Evolutionary conservation across 2,329 filamentous ascomycete genomes (phyloP).

Genomic region (Verticillium albo-atrum): DNA sequence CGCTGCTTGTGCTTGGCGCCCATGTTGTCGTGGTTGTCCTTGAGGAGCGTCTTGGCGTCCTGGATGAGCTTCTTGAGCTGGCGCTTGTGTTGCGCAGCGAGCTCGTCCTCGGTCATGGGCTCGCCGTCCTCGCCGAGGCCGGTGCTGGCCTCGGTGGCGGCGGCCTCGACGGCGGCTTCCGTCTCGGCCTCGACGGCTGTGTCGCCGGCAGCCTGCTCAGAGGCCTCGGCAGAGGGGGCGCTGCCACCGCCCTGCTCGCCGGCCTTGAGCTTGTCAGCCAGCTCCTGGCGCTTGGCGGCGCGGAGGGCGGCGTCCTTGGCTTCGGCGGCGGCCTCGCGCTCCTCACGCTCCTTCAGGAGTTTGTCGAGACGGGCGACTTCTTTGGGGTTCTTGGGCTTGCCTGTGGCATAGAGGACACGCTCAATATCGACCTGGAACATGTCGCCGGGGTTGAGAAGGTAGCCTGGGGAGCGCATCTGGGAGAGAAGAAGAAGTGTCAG

Average conservation of each 20-base stretch:
- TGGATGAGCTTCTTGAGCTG: constrained; percentile 47
- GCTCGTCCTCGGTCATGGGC: constrained; percentile 18
- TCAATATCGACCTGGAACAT: constrained; percentile 96
- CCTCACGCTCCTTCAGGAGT: constrained; percentile 17
- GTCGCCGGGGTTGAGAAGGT: constrained; percentile 93
- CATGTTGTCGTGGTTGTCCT: constrained; percentile 42
- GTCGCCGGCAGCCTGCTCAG: constrained; percentile 4
- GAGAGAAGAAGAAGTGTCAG: neutral
- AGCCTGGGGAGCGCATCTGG: constrained; percentile 88
- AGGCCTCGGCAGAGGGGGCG: neutral
- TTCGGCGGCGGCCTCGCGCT: constrained; percentile 20
- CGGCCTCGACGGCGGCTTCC: constrained; percentile 23
- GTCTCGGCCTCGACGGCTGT: constrained; percentile 13
- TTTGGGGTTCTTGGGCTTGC: constrained; percentile 56
- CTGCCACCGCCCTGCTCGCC: neutral
- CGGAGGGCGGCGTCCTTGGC: constrained; percentile 23
- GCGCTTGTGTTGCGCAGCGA: constrained; percentile 23
- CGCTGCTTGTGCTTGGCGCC: constrained; percentile 70
- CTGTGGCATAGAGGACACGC: constrained; percentile 83
- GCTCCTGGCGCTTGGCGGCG: neutral
- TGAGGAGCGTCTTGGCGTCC: constrained; percentile 57
- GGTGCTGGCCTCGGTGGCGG: constrained; percentile 9
- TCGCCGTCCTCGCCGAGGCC: constrained; percentile 17
- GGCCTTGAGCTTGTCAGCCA: constrained; percentile 1
- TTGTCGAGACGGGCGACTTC: constrained; percentile 4